Evolutionary conservation across 495 filamentous ascomycete species (phyloP), one percentile per base, ranked within the genome.

Genomic region (Neurospora discreta): DNA sequence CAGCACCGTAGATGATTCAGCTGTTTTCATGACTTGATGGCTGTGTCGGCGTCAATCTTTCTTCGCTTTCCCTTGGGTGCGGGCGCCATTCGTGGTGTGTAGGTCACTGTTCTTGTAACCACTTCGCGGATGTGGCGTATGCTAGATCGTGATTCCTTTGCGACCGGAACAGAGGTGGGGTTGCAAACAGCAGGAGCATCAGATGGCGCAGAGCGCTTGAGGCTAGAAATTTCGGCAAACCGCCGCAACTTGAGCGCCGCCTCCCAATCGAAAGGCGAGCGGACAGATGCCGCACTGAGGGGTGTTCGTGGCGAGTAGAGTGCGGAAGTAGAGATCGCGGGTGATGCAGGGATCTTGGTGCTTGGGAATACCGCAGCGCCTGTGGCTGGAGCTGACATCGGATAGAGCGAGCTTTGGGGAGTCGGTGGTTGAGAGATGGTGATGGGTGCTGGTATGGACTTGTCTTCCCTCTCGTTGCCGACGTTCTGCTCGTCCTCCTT

Each of bases 21-120:
- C 5, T 39, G 23, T 39, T 23, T 44, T 79, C 73, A 80, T 68
- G 75, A 81, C 46, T 79, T 72, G 68, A 77, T 76, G 0, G 77
- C 74, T 40, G 79, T 76, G 38, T 78, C 75, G 71, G 84, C 84
- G 75, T 90, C 89, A 41, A 91, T 81, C 81, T 90, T 90, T 79
- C 91, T 87, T 80, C 89, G 82, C 85, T 92, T 93, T 71, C 91
- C 91, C 76, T 92, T 91, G 43, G 91, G 91, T 69, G 91, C 90
- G 18, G 90, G 89, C 15, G 82, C 86, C 88, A 91, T 90, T 71
- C 84, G 75, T 68, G 89, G 89, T 36, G 88, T 90, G 78, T 92
- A 92, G 8, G 91, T 93, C 68, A 93, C 90, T 18, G 91, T 93
- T 70, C 91, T 84, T 40, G 90, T 93, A 52, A 93, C 89, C 5